These are phyloP conservation scores for Chalciporus chontae DNA, from an alignment of 768 basidiomycete genomes.

Conservation along the genomic window DNA sequence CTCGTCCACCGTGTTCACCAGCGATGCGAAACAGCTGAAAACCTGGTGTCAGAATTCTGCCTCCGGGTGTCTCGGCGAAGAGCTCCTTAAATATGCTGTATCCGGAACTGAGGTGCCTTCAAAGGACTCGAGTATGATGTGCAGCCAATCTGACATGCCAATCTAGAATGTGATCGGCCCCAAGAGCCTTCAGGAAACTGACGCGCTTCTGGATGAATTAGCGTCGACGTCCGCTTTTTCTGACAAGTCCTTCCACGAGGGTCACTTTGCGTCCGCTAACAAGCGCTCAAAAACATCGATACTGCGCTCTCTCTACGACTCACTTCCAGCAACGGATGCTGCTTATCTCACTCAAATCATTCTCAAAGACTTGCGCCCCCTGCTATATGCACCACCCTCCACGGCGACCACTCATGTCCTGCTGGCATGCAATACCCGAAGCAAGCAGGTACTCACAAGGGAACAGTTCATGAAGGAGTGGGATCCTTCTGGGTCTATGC, in stretches of 20 bases:
- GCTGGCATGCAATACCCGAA: slow-evolving; percentile 51
- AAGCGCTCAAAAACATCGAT: slow-evolving; percentile 35
- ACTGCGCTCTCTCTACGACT: slow-evolving; percentile 56
- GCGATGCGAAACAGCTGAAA: slow-evolving; percentile 27
- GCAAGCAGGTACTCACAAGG: slow-evolving; percentile 52
- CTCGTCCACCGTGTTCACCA: slow-evolving; percentile 29
- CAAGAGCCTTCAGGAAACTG: slow-evolving; percentile 47
- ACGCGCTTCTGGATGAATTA: slow-evolving; percentile 69
- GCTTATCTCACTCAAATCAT: slow-evolving; percentile 82
- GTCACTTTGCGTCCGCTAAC: slow-evolving; percentile 27
- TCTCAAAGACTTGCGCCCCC: slow-evolving; percentile 78
- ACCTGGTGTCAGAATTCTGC: slow-evolving; percentile 40
- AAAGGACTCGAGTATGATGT: neutral
- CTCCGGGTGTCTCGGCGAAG: slow-evolving; percentile 69
- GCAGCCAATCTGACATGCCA: slow-evolving; percentile 5
- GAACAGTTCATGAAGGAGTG: slow-evolving; percentile 68
- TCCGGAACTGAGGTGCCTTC: slow-evolving; percentile 35
- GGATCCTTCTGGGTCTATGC: slow-evolving; percentile 59
- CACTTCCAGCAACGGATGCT: slow-evolving; percentile 59
- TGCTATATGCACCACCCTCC: slow-evolving; percentile 64
- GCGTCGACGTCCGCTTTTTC: slow-evolving; percentile 66
- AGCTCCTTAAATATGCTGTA: slow-evolving; percentile 44
- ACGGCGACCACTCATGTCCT: slow-evolving; percentile 46
- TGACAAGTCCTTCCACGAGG: slow-evolving; percentile 40
- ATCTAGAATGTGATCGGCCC: slow-evolving; percentile 24